Conservation (phyloP, 2,329 filamentous ascomycete species). For the Diplodia scrobiculata region DNA sequence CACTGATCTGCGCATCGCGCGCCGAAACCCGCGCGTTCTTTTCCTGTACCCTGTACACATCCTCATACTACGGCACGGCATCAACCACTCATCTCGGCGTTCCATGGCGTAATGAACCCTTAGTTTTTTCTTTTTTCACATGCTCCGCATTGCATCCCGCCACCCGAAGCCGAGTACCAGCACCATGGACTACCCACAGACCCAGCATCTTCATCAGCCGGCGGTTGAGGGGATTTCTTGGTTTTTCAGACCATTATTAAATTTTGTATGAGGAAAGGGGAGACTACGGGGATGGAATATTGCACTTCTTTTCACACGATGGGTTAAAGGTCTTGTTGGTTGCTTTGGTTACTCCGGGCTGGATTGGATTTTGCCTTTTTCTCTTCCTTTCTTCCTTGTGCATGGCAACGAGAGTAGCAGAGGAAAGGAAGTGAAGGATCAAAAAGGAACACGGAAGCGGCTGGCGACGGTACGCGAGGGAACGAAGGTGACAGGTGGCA, state of each 20-base stretch:
- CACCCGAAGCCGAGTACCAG: neutral
- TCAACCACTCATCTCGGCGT: constrained; percentile 20
- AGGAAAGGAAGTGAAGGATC: neutral
- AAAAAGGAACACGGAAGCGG: neutral
- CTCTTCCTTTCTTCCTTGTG: constrained; percentile 3
- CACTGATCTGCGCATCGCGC: neutral
- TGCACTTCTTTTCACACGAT: neutral
- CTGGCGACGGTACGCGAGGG: neutral
- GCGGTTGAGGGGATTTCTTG: neutral
- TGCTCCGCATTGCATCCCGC: neutral
- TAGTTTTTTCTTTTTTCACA: neutral
- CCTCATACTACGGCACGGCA: constrained; percentile 20
- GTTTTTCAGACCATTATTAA: neutral
- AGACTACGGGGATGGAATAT: too few species aligned
- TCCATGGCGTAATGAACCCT: constrained; percentile 13
- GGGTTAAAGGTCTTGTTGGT: constrained; percentile 1
- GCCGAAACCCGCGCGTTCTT: neutral
- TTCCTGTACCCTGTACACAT: constrained; percentile 21
- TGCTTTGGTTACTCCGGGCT: neutral
- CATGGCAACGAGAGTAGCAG: neutral
- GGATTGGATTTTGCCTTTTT: neutral
- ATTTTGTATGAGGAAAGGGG: neutral
- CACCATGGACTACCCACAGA: neutral
- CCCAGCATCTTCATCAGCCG: neutral
- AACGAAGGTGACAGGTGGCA: neutral